Percentiles rank a stretch among this genome's conserved stretches.
These are phyloP conservation scores for Striga hermonthica DNA, from an alignment of 305 asterid species.

Conservation along the genomic window DNA sequence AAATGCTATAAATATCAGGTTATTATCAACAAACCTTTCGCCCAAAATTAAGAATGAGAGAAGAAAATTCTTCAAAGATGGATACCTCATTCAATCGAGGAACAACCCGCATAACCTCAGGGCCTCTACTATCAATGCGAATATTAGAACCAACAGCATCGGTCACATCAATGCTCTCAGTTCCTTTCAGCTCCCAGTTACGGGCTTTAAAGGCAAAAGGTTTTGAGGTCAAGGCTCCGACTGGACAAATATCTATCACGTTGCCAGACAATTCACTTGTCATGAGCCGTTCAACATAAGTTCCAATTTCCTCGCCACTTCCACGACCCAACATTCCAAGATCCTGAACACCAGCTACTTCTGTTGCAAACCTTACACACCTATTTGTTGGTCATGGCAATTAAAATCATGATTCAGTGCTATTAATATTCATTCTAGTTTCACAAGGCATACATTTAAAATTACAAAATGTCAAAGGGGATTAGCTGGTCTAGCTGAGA, in stretches of 20 bases:
- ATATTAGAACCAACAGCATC: slow-evolving; percentile 99
- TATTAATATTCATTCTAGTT: slow-evolving; percentile 7
- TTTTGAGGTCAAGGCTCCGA: slow-evolving; percentile 95
- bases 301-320: slow-evolving; percentile 99
- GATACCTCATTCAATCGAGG: slow-evolving; percentile 92
- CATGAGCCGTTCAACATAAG: slow-evolving; percentile 94
- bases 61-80: not conserved
- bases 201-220: slow-evolving; percentile 99
- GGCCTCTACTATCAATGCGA: slow-evolving; percentile 97
- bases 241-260: slow-evolving; percentile 97
- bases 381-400: slow-evolving; percentile 43
- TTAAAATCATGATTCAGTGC: slow-evolving; percentile 25
- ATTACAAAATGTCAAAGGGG: not conserved
- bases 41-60: slow-evolving; percentile 6
- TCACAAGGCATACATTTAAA: not conserved
- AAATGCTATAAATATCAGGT: not conserved
- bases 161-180: slow-evolving; percentile 95
- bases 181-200: slow-evolving; percentile 96
- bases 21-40: slow-evolving; percentile 16
- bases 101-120: slow-evolving; percentile 89
- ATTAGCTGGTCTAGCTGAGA: slow-evolving; percentile 5
- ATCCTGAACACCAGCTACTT: slow-evolving; percentile 93
- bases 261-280: slow-evolving; percentile 98
- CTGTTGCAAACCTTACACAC: slow-evolving; percentile 95
- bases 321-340: slow-evolving; percentile 99